Conservation (phyloP, 306 rosid genomes). For the Castanea sativa region DNA sequence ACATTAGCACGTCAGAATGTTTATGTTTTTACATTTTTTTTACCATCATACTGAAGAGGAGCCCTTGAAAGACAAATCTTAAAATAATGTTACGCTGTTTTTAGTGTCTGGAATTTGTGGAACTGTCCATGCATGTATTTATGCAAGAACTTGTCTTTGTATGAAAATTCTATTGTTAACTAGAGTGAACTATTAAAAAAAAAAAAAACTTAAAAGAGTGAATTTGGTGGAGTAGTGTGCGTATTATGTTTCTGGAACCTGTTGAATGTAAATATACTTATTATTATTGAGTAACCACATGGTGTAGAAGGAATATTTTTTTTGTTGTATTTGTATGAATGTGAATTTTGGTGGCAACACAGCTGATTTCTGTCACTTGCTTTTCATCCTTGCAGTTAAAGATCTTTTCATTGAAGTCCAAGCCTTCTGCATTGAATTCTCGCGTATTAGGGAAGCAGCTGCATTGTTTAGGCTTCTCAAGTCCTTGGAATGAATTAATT, state of each 20-base stretch:
- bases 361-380: constrained; percentile 25
- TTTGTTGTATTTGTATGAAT: background rate
- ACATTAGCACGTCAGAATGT: too few relatives aligned
- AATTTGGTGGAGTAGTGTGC: background rate
- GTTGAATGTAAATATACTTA: background rate
- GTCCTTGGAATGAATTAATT: constrained; percentile 58
- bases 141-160: background rate
- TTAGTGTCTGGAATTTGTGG: too few relatives aligned
- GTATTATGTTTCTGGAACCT: background rate
- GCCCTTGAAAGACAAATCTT: too few relatives aligned
- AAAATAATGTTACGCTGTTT: too few relatives aligned
- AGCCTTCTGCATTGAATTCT: constrained; percentile 92
- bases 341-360: background rate
- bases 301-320: background rate
- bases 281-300: background rate
- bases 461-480: constrained; percentile 89
- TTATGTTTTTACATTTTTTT: too few relatives aligned
- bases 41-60: too few relatives aligned
- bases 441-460: constrained; percentile 92
- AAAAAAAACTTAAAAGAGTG: background rate
- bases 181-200: too few relatives aligned
- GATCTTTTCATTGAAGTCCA: constrained; percentile 93
- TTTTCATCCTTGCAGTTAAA: constrained; percentile 54
- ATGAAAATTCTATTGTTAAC: background rate
- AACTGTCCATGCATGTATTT: too few relatives aligned